phyloP scores from a whole-genome alignment of 2,329 filamentous ascomycete species.

The Botryotinia narcissicola region DNA sequence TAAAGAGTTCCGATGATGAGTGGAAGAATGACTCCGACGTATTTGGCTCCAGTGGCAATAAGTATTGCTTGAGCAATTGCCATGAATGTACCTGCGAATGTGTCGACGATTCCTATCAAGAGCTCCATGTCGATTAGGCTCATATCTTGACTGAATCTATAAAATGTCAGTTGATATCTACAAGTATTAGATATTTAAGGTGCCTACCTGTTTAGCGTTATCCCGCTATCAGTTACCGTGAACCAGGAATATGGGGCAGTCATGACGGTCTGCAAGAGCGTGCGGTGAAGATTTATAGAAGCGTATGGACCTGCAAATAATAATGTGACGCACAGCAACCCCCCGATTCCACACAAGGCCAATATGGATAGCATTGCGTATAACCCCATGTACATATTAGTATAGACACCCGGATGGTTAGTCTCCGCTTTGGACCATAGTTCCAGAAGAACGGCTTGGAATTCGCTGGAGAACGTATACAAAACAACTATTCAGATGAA shows the following conservation, averaged over 20 bases:
- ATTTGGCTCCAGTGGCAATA: conserved; percentile 12
- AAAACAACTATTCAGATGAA: neutral
- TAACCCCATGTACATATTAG: neutral
- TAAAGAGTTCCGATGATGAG: conserved; percentile 10
- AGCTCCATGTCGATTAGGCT: conserved; percentile 36
- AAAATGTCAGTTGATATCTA: conserved; percentile 3
- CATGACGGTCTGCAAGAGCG: conserved; percentile 46
- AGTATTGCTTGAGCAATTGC: conserved; percentile 14
- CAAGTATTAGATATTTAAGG: neutral
- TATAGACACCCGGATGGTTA: neutral
- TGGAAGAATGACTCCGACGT: conserved; percentile 9
- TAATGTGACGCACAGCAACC: neutral
- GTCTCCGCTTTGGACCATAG: conserved; percentile 5
- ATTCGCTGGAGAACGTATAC: neutral
- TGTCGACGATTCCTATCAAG: conserved; percentile 23
- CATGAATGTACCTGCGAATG: conserved; percentile 7
- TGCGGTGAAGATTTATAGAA: conserved; percentile 44
- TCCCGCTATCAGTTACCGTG: neutral
- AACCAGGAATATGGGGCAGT: conserved; percentile 41
- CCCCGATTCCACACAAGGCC: neutral
- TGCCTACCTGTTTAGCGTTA: conserved; percentile 2
- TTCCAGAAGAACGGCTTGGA: neutral
- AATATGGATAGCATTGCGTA: conserved; percentile 12
- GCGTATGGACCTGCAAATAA: neutral
- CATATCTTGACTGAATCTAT: conserved; percentile 36